Evolutionary conservation across 306 rosid species (phyloP), one percentile per base, ranked within the genome.

Genomic region (Urtica urens): DNA sequence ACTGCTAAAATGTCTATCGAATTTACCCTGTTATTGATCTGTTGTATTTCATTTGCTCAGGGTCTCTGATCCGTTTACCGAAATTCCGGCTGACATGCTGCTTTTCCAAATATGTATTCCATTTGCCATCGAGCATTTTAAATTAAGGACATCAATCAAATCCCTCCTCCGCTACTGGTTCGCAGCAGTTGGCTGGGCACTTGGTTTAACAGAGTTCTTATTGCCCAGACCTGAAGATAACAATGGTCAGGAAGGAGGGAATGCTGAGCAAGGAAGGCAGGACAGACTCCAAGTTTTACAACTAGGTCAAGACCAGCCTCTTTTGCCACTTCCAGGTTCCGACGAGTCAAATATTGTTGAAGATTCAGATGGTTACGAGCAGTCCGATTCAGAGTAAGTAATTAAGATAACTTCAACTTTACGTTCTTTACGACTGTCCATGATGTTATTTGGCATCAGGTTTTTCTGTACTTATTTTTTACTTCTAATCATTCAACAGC

Each of bases 21-120:
- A 21, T 54, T 37, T 15, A 29, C 11, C 22, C 48, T 58, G 39
- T 66, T 29, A 5, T 49, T 60, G 53, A 81, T 22, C 2, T 41
- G 65, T 27, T 58, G 30, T 66, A n/a, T 38, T 52, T 46, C 38
- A 34, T 21, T 64, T 77, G 25, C 38, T 63, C 85, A 92, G 99
- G 81, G 86, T 92, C 11, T 82, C 99, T 46, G 99, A 92, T 65
- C 99, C 99, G 45, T 92, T 92, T 73, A 92, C 94, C 2, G 99
- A 92, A 70, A 85, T 92, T 66, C 99, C 99, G 20, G 96, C 99
- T 1, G 90, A 92, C 81, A 85, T 92, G 95, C 99, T 92, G 47
- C 86, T 92, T 39, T 85, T 92, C 55, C 99, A 92, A 82, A 92
- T 92, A 27, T 92, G 96, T 68, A 85, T 92, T 52, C 99, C 99